phyloP scores from a whole-genome alignment of 495 filamentous ascomycete species.

The Xylaria castorea region DNA sequence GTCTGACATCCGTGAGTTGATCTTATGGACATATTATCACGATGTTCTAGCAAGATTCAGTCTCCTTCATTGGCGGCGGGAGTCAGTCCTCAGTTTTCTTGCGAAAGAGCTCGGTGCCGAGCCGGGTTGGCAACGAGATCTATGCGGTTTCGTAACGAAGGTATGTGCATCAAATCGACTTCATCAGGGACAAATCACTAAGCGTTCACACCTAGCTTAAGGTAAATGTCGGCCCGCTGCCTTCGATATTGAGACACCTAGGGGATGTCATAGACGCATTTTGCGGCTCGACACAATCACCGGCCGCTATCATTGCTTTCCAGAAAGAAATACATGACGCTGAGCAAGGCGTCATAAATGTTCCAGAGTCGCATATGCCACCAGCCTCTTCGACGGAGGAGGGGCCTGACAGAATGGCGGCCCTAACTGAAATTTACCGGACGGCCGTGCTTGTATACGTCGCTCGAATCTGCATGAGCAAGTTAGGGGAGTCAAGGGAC shows the following conservation, averaged over 20 bases:
- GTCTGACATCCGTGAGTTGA: slow-evolving; percentile 35
- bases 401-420: neutral
- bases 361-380: slow-evolving; percentile 22
- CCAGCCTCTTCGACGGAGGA: neutral
- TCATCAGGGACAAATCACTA: neutral
- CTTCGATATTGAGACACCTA: slow-evolving; percentile 10
- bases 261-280: slow-evolving; percentile 10
- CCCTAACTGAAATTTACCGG: slow-evolving; percentile 39
- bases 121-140: slow-evolving; percentile 14
- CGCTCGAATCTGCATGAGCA: slow-evolving; percentile 35
- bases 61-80: slow-evolving; percentile 40
- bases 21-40: slow-evolving; percentile 49
- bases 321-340: slow-evolving; percentile 22
- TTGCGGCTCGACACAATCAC: neutral
- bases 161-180: neutral
- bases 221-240: neutral
- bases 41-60: slow-evolving; percentile 45
- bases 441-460: slow-evolving; percentile 44
- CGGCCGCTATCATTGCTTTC: neutral
- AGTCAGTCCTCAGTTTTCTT: neutral
- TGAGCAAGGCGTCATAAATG: slow-evolving; percentile 35
- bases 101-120: slow-evolving; percentile 14
- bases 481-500: slow-evolving; percentile 31
- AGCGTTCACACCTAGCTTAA: neutral
- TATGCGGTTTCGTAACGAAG: slow-evolving; percentile 14